Evolutionary conservation across 164 flowering plant species (phyloP), one percentile per base, ranked within the genome.

Genomic region (Macadamia integrifolia): DNA sequence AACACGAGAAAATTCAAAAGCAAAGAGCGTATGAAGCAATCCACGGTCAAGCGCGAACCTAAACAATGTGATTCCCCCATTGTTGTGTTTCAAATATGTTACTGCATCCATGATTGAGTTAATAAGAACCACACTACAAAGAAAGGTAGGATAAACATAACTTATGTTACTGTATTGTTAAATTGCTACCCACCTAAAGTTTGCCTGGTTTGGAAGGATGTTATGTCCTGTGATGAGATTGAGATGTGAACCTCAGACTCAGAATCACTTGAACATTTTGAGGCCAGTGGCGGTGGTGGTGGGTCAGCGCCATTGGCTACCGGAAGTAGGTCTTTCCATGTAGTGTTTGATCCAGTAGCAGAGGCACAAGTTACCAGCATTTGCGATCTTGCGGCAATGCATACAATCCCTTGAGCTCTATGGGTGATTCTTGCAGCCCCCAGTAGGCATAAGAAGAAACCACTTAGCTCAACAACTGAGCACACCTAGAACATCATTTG

Each of bases 381-480:
- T 52, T 88, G 93, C 98, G 97, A 93, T 74, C 83, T 84, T 3
- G 89, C 80, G 43, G 97, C 95, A 8, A 87, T 71, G 1, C 85
- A 77, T 0, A 82, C 88, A 17, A 91, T 76, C 18, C 88, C 81
- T 50, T 90, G 95, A 10, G 97, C 97, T 76, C 91, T 81, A 69
- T 93, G 95, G 2, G 98, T 88, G 70, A 93, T 93, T 75, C 81
- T 89, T 58, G 95, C 82, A 1, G 98, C 98, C 32, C 92, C 93
- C 55, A 88, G 31, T 49, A 93, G 66, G 70, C 89, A 86, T 67
- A 90, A 69, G 68, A 82, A 75, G 72, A 93, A 81, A 3, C 98
- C 95, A 44, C 90, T 77, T 9, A 93, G 73, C 74, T 91, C 81
- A 17, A 89, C 92, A 0, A 84, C 86, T n/a, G 97, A 89, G 60